A percentile compares a stretch with the other conserved stretches of the same genome.
Evolutionary conservation across 345 rosid species (phyloP).

Genomic region (Syzygium grande): DNA sequence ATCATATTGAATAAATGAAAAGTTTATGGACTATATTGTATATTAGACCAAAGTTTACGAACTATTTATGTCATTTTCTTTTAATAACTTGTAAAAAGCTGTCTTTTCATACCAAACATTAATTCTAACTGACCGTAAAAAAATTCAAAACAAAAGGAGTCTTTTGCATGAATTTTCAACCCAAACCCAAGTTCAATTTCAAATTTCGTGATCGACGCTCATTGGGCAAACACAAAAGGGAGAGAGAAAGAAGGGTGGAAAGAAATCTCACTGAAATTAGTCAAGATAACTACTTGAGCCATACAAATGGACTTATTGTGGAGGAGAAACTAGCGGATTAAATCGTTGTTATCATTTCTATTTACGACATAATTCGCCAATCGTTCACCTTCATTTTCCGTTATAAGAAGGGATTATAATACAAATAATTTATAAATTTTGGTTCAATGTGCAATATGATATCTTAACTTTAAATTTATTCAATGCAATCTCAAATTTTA

Average conservation of each 20-base stretch:
- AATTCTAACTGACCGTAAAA: not conserved
- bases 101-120: not conserved
- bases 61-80: no score
- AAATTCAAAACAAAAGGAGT: not conserved
- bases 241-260: not conserved
- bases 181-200: not conserved
- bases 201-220: not conserved
- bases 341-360: not conserved
- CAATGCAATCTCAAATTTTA: no score
- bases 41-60: no score
- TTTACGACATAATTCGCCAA: not conserved
- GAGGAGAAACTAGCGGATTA: not conserved
- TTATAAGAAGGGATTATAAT: no score
- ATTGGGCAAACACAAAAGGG: not conserved
- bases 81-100: no score
- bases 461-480: no score
- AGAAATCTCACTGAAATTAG: not conserved
- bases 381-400: no score
- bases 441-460: no score
- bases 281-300: not conserved
- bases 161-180: not conserved
- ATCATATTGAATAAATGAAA: no score
- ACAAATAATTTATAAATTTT: no score
- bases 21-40: no score
- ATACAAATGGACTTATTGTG: not conserved